Evolutionary conservation across 164 flowering plant species (phyloP), one percentile per base, ranked within the genome.

Genomic region (Platanus orientalis): DNA sequence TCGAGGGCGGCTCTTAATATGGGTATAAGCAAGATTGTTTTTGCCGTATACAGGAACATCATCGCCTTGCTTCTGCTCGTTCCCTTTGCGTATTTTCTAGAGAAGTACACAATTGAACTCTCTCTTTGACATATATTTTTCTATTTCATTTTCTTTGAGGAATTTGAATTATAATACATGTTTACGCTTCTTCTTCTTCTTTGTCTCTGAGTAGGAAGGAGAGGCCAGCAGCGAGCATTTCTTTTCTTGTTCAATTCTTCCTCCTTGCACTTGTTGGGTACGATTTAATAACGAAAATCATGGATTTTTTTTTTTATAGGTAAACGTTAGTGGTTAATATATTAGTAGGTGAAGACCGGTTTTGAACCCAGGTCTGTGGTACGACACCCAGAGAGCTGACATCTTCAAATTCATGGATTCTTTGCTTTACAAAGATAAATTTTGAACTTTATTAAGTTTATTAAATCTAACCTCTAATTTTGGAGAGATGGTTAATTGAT

Each of bases 1-100:
- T 95, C 99, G 2, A 76, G 99, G 56, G 86, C 86, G 60, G 99
- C 99, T 52, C 99, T 94, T 56, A 91, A 91, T 70, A 91, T 91
- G 97, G 97, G 99, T 56, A 81, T 95, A 7, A 89, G 97, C 87
- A 95, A 88, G 63, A 74, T 95, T 40, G 99, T 95, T 6, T 95
- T 85, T 75, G 89, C 88, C 6, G 96, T 95, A 56, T 95, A 95
- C 53, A 71, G 99, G 60, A 95, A 95, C 84, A 81, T 95, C 76
- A 89, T 95, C 11, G 97, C 97, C 39, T 63, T 95, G 61, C 78
- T 90, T 57, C 84, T 95, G 6, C 90, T 95, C 61, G 62, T 78
- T 27, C 99, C 99, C 57, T 95, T 95, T 47, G 99, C 99, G 17
- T 95, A 80, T 66, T 95, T 95, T 66, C 84, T 95, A 0, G 99